Percentiles rank a stretch among this genome's conserved stretches.
Conservation (phyloP, 2,329 filamentous ascomycete species). For the Fusarium sarcochroum region DNA sequence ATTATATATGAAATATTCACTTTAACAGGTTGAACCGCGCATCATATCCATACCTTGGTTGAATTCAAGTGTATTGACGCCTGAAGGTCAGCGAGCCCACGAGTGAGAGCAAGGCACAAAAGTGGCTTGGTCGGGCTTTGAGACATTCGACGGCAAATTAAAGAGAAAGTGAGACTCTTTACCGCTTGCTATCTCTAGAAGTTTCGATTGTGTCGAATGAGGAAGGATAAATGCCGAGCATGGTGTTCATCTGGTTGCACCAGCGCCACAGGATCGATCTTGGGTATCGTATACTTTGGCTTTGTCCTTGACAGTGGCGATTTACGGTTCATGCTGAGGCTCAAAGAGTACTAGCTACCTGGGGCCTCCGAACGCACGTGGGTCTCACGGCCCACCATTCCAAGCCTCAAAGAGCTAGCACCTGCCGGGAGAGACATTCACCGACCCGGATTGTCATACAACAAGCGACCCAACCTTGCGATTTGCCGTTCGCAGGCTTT, state of each 20-base stretch:
- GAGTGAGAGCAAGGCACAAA: background rate
- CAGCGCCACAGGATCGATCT: background rate
- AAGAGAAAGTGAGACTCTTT: background rate
- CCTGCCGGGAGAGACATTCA: conserved; percentile 40
- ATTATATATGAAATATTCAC: no score
- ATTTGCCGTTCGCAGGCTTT: conserved; percentile 24
- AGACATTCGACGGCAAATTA: background rate
- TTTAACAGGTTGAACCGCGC: no score
- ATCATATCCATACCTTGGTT: no score
- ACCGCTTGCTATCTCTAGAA: conserved; percentile 18
- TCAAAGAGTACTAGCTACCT: conserved; percentile 22
- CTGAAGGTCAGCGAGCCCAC: background rate
- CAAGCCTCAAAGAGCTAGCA: conserved; percentile 35
- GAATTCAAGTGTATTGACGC: no score
- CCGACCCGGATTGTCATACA: conserved; percentile 38
- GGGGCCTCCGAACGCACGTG: conserved; percentile 7
- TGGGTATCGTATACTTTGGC: conserved; percentile 6
- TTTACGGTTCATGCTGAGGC: background rate
- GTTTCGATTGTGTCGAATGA: conserved; percentile 24
- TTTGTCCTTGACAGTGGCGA: no score
- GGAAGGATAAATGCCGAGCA: conserved; percentile 14
- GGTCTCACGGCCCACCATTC: conserved; percentile 13
- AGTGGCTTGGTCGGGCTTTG: background rate
- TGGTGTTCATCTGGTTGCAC: conserved; percentile 30
- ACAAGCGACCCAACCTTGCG: conserved; percentile 29